Conservation (phyloP, 2,329 filamentous ascomycete genomes). For the Botrytis fragariae region DNA sequence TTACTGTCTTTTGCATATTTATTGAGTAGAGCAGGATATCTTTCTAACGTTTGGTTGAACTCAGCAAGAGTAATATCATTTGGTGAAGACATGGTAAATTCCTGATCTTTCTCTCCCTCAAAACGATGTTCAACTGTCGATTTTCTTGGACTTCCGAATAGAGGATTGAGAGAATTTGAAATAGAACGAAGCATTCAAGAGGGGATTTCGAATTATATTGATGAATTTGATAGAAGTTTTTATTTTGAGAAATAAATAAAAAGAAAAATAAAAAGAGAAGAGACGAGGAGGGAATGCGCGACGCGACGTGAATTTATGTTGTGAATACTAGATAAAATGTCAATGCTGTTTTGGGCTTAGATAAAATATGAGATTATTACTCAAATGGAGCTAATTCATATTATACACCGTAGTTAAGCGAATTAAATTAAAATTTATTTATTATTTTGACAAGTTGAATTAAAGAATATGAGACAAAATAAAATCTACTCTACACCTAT, state of each 20-base stretch:
- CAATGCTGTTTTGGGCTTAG: conserved; percentile 11
- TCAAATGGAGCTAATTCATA: neutral
- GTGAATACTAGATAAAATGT: neutral
- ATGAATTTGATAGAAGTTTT: conserved; percentile 11
- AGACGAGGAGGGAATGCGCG: neutral
- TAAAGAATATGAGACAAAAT: neutral
- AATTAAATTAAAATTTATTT: neutral
- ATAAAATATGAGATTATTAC: neutral
- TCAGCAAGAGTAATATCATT: conserved; percentile 30
- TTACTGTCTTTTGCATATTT: conserved; percentile 29
- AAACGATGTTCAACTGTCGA: neutral
- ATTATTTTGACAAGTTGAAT: neutral
- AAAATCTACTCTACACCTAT: neutral
- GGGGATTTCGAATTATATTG: neutral
- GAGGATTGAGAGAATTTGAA: conserved; percentile 21
- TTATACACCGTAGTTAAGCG: conserved; percentile 4
- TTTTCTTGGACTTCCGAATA: conserved; percentile 27
- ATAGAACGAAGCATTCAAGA: conserved; percentile 21
- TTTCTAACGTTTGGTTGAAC: conserved; percentile 34
- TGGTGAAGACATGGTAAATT: conserved; percentile 29
- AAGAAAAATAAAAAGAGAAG: conserved; percentile 14
- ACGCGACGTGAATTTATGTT: conserved; percentile 21
- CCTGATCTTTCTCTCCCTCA: conserved; percentile 1
- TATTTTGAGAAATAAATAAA: conserved; percentile 10
- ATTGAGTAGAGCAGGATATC: conserved; percentile 34